Evolutionary conservation across 2,329 filamentous ascomycete species (phyloP).

Genomic region (Neonectria ditissima): DNA sequence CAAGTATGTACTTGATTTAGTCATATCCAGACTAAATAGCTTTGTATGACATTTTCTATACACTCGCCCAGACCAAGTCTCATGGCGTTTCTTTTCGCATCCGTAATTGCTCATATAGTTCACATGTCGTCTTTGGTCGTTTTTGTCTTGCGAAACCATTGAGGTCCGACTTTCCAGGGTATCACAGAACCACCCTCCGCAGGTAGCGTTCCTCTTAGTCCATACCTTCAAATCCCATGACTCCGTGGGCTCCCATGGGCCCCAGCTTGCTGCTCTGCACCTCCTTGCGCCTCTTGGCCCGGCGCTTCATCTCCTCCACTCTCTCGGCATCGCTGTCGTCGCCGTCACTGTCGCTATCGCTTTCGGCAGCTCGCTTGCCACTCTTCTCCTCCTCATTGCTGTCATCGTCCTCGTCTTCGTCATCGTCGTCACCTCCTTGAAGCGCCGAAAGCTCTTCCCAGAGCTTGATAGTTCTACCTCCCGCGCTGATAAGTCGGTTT

Average conservation of each 20-base stretch:
- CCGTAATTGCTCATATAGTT: constrained; percentile 1
- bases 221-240: constrained; percentile 62
- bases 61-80: not conserved
- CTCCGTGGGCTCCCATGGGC: constrained; percentile 63
- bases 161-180: constrained; percentile 21
- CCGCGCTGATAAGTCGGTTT: constrained; percentile 89
- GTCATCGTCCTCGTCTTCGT: constrained; percentile 60
- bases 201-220: constrained; percentile 48
- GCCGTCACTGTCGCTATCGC: constrained; percentile 56
- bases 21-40: not conserved
- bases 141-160: constrained; percentile 12
- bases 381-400: constrained; percentile 57
- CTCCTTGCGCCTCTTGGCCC: constrained; percentile 48
- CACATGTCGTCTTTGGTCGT: not conserved
- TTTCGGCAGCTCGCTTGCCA: constrained; percentile 62
- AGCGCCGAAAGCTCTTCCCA: constrained; percentile 84
- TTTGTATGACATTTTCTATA: not conserved
- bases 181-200: constrained; percentile 22
- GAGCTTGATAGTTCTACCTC: constrained; percentile 87
- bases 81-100: not conserved
- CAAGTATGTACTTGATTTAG: not conserved
- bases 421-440: constrained; percentile 58
- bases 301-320: constrained; percentile 10
- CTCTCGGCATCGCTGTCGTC: constrained; percentile 50
- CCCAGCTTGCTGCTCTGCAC: constrained; percentile 58